These are phyloP conservation scores for Sutorius australiensis DNA, from an alignment of 768 basidiomycete species.

Conservation along the genomic window DNA sequence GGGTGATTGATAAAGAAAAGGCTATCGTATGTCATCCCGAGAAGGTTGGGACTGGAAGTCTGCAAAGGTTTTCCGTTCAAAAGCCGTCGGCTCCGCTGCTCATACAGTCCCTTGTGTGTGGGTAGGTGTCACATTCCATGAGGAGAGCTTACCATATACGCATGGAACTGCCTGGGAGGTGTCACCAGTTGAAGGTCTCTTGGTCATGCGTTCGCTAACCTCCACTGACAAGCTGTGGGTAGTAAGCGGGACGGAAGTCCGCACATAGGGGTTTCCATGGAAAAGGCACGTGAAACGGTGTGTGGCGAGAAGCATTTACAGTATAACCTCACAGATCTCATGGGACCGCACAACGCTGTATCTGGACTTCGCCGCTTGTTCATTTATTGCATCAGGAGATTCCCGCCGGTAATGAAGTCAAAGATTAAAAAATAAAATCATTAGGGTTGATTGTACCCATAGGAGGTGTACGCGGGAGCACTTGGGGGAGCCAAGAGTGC, in stretches of 20 bases:
- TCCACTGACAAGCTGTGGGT: neutral
- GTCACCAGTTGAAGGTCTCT: neutral
- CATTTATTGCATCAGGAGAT: neutral
- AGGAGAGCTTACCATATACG: neutral
- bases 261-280: slow-evolving; percentile 10
- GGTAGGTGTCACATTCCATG: neutral
- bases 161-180: slow-evolving; percentile 8
- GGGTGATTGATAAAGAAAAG: slow-evolving; percentile 3
- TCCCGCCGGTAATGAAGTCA: neutral
- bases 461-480: slow-evolving; percentile 2
- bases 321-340: slow-evolving; percentile 1
- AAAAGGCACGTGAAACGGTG: neutral
- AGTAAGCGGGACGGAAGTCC: slow-evolving; percentile 3
- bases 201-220: neutral
- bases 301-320: slow-evolving; percentile 4
- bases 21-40: neutral
- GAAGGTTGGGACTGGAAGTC: neutral
- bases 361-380: neutral
- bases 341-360: neutral
- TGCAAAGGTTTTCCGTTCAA: neutral
- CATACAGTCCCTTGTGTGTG: neutral
- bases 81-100: neutral
- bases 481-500: slow-evolving; percentile 1
- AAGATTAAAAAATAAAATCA: neutral
- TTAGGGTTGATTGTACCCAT: slow-evolving; percentile 2